Evolutionary conservation across 352 stramenopile genomes (phyloP), one percentile per base, ranked within the genome.

Genomic region (Globisporangium cystogenes): DNA sequence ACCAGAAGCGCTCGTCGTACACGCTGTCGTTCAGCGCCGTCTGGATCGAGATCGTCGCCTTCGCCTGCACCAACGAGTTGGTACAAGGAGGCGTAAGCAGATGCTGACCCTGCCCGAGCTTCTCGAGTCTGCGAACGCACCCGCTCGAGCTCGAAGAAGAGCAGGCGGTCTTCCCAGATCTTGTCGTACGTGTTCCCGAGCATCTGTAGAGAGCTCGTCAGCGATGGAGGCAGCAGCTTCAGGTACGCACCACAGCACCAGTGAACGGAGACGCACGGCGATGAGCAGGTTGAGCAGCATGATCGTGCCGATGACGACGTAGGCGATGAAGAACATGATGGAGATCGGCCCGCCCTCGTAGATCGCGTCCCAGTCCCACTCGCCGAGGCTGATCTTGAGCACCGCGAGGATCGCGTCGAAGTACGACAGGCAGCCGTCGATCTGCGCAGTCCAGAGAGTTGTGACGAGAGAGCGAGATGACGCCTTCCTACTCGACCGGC

Each of bases 151-250:
- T 89, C 77, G 48, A 88, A 93, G 48, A 90, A 93, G 7, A 88
- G 67, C 48, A 93, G 50, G 0, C 76, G 75, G 51, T 93, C 79
- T 67, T 89, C 82, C 79, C 79, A 90, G 7, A 93, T 75, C 39
- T 93, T 89, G 67, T 93, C 76, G 67, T 93, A 93, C 8, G 79
- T 93, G 55, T 87, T 89, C 10, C 79, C 82, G 42, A 90, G 72
- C 82, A 93, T 90, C 82, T 93, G 41, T 1, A 37, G 15, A 14
- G 31, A 21, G 5, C 2, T 45, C 40, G 40, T 26, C 1, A 27
- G 40, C 5, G 40, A 27, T 8, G 10, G 39, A 43, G 7, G 15
- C 11, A 5, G 18, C 39, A 5, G 18, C 39, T 18, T 8, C 36
- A 24, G n/a, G 35, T n/a, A 18, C 14, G 3, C 14, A 18, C 7